Evolutionary conservation across 768 basidiomycete species (phyloP), one percentile per base, ranked within the genome.

Genomic region (Suillus cothurnatus): DNA sequence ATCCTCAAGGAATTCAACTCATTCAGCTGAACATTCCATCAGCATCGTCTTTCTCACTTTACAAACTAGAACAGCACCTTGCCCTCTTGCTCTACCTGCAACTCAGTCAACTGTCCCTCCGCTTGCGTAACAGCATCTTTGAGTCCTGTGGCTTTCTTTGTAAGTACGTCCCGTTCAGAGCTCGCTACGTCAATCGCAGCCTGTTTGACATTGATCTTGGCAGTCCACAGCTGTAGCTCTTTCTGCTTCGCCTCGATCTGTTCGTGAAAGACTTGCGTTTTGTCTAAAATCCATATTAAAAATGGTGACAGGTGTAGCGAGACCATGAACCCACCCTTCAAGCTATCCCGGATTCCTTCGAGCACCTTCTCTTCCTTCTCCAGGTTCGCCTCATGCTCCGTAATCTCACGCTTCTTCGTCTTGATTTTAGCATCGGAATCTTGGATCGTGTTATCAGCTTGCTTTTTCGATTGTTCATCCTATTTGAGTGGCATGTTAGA

Each of bases 191-290:
- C 92, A 61, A 97, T 83, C 60, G 88, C 88, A 0, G 92, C 90
- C 71, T 93, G 85, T 74, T 93, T 94, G 19, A 85, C 80, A 71
- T 94, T 92, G 78, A 99, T 91, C 79, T 96, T 92, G 26, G 89
- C 85, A 4, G 88, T 91, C 96, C 97, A 98, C 0, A 97, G 97
- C 70, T 96, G 91, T 7, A 99, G 87, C 66, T 97, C 97, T 68
- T 88, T 91, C 79, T 99, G 97, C 71, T 97, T 93, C 15, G 76
- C 83, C 73, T 97, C 94, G 68, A 99, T 98, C 77, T 98, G 88
- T 61, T 92, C 89, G 65, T 97, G 91, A 81, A 96, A 97, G 3
- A 87, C 88, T 70, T 95, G 94, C 0, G 97, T 99, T 79, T 98
- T 98, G 77, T 94, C 97, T 98, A 71, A 14, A 59, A 60, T 11